Conservation (phyloP, 768 basidiomycete species). For the Tricholoma sp. region DNA sequence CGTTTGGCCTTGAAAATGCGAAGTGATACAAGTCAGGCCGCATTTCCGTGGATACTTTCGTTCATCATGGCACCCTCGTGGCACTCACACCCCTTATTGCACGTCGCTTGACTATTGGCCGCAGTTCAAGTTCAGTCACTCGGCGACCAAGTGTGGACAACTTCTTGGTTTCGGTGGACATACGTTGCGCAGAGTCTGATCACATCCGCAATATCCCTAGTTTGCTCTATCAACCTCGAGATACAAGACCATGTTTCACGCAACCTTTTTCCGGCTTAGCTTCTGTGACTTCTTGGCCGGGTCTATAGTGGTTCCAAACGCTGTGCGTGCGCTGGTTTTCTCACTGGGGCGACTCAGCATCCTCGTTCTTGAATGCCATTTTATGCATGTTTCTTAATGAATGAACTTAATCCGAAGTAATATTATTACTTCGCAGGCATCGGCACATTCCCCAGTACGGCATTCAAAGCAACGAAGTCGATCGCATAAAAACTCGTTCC, state of each 20-base stretch:
- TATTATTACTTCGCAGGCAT: conserved; percentile 5
- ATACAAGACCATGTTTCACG: conserved; percentile 1
- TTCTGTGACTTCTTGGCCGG: conserved; percentile 1
- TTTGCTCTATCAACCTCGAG: background rate
- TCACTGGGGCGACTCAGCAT: conserved; percentile 2
- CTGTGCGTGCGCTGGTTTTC: conserved; percentile 7
- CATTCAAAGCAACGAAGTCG: background rate
- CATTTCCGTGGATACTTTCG: background rate
- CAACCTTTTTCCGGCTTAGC: background rate
- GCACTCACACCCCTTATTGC: background rate
- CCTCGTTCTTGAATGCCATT: conserved; percentile 13
- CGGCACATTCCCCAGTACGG: background rate
- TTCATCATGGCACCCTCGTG: conserved; percentile 4
- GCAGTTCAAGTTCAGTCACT: background rate
- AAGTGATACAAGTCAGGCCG: background rate
- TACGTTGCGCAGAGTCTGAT: background rate
- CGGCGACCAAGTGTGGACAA: background rate
- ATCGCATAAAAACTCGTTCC: conserved; percentile 11
- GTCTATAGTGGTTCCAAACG: conserved; percentile 2
- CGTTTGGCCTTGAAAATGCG: background rate
- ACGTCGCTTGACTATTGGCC: background rate
- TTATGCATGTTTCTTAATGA: conserved; percentile 13
- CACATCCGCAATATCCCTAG: background rate
- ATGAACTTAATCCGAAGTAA: conserved; percentile 12
- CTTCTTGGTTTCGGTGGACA: background rate